Evolutionary conservation across 2,329 filamentous ascomycete species (phyloP).

Genomic region (Fusarium sp.): DNA sequence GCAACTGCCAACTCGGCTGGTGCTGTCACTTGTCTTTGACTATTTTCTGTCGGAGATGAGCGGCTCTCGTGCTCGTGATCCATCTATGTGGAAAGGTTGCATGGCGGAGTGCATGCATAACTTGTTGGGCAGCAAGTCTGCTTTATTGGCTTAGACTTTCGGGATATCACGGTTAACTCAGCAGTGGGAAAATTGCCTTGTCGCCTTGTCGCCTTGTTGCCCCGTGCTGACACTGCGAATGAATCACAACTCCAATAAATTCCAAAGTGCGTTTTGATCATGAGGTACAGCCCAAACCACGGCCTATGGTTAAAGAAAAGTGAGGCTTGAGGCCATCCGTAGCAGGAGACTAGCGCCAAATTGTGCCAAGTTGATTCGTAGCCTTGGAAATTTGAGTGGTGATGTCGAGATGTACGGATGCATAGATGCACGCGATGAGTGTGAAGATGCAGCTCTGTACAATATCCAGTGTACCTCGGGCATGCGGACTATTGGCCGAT

Average conservation of each 20-base stretch:
- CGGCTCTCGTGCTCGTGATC: neutral
- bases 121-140: neutral
- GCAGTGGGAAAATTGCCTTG: no score
- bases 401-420: conserved; percentile 54
- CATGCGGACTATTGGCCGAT: neutral
- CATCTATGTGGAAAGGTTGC: neutral
- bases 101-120: neutral
- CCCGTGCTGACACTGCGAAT: neutral
- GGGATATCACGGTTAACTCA: neutral
- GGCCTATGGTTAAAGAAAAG: neutral
- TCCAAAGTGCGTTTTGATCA: neutral
- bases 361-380: neutral
- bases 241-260: neutral
- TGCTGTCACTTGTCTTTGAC: neutral
- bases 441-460: conserved; percentile 54
- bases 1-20: neutral
- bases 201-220: neutral
- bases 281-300: neutral
- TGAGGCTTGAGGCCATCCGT: neutral
- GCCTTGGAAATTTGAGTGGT: neutral
- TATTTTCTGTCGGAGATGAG: neutral
- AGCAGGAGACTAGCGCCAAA: neutral
- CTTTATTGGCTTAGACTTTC: neutral
- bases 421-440: conserved; percentile 54
- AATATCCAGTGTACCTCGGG: conserved; percentile 31